These are phyloP conservation scores for Chamaenerion angustifolium DNA, from an alignment of 345 rosid genomes.

Conservation along the genomic window DNA sequence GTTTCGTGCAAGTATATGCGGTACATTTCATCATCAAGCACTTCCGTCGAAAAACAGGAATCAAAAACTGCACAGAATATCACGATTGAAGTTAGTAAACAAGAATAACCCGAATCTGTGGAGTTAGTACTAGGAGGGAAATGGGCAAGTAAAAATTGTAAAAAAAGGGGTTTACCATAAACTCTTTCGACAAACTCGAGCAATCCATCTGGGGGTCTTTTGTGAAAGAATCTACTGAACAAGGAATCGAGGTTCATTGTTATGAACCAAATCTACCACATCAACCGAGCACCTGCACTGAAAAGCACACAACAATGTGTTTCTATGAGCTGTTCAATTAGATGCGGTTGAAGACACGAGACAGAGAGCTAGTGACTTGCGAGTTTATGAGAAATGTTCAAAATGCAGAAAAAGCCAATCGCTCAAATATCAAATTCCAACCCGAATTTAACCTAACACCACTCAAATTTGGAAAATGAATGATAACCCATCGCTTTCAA, in stretches of 20 bases:
- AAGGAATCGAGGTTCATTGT: constrained; percentile 44
- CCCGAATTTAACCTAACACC: not conserved
- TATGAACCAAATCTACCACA: constrained; percentile 10
- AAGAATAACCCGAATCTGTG: not conserved
- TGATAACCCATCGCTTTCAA: not conserved
- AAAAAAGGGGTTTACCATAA: constrained; percentile 37
- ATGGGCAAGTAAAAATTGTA: not conserved
- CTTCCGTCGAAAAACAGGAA: constrained; percentile 92
- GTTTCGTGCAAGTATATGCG: constrained; percentile 60
- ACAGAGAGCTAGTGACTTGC: too few relatives aligned
- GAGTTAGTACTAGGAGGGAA: not conserved
- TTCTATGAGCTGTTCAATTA: not conserved
- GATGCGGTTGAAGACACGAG: too few relatives aligned
- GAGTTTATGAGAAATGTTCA: not conserved
- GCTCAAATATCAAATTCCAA: not conserved
- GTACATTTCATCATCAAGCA: constrained; percentile 51
- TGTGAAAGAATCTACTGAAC: constrained; percentile 78
- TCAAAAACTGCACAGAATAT: constrained; percentile 55
- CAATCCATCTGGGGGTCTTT: constrained; percentile 92
- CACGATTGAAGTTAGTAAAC: constrained; percentile 1
- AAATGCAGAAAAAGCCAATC: not conserved
- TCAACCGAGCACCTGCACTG: constrained; percentile 3
- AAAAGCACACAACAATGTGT: constrained; percentile 2
- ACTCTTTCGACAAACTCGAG: constrained; percentile 94
- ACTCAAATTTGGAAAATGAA: not conserved